These are phyloP conservation scores for Hsuehochloa calcarea DNA, from an alignment of 176 grass and related monocot species.

Conservation along the genomic window DNA sequence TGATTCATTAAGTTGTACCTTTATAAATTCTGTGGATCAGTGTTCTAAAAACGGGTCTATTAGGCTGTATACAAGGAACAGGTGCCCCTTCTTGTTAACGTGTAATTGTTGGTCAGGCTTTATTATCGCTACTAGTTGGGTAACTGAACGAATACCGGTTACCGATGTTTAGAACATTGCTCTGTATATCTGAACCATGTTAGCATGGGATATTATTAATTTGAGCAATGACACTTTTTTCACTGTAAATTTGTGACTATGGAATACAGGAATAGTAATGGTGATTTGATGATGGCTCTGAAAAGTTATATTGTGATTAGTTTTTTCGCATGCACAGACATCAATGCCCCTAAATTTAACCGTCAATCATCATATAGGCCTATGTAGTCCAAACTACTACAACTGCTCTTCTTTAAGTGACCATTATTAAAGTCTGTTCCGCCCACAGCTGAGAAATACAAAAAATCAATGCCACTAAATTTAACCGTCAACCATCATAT, in stretches of 20 bases:
- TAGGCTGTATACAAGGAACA: too few relatives aligned
- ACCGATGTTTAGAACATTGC: too few relatives aligned
- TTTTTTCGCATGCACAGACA: background rate
- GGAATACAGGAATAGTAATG: background rate
- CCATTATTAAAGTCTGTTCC: background rate
- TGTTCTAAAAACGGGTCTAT: too few relatives aligned
- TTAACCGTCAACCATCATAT: too few relatives aligned
- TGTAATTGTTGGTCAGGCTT: too few relatives aligned
- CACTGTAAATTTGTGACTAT: background rate
- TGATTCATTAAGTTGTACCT: background rate
- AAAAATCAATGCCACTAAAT: background rate
- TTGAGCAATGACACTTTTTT: background rate
- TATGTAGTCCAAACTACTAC: background rate
- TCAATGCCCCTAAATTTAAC: background rate
- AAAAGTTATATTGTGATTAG: background rate
- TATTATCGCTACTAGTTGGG: too few relatives aligned
- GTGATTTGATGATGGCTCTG: background rate
- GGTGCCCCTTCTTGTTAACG: too few relatives aligned
- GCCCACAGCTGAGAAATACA: background rate
- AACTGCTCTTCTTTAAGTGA: background rate
- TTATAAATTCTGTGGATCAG: too few relatives aligned
- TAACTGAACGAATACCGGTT: too few relatives aligned
- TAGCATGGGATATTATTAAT: background rate
- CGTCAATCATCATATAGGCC: conserved; percentile 8
- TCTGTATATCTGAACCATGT: background rate